phyloP scores from a whole-genome alignment of 768 basidiomycete species.

The Epithele typhae region DNA sequence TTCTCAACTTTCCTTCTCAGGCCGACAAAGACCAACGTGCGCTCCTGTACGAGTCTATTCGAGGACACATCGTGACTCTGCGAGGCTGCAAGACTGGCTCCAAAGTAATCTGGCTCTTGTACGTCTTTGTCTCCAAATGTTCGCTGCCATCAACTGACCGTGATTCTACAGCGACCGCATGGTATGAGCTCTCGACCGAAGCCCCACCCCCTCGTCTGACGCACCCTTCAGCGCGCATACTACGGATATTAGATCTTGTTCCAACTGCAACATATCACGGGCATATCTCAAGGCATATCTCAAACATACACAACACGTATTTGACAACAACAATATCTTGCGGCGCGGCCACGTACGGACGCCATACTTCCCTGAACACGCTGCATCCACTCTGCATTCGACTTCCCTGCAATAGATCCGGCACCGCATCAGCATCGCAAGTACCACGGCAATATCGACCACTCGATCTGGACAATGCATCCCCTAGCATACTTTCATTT shows the following conservation, averaged over 20 bases:
- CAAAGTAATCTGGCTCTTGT: constrained; percentile 90
- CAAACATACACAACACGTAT: constrained; percentile 5
- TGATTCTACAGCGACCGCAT: constrained; percentile 47
- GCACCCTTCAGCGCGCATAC: constrained; percentile 48
- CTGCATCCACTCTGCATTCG: background rate
- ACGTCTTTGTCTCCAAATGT: constrained; percentile 17
- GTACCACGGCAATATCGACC: background rate
- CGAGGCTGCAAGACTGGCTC: constrained; percentile 89
- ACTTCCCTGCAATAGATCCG: background rate
- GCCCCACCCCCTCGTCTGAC: constrained; percentile 3
- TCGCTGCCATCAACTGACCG: background rate
- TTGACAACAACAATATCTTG: constrained; percentile 6
- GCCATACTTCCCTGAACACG: no score
- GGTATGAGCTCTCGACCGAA: constrained; percentile 28
- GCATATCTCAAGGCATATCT: constrained; percentile 23
- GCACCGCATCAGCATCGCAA: background rate
- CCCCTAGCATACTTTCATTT: constrained; percentile 9
- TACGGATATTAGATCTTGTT: constrained; percentile 47
- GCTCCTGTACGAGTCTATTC: constrained; percentile 78
- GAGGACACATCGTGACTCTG: constrained; percentile 85
- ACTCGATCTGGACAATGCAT: no score
- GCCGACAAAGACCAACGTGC: constrained; percentile 86
- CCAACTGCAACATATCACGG: constrained; percentile 24
- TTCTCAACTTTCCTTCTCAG: constrained; percentile 31
- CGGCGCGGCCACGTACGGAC: constrained; percentile 2